Evolutionary conservation across 2,329 filamentous ascomycete species (phyloP).

Genomic region (Mycosphaerella sp.): DNA sequence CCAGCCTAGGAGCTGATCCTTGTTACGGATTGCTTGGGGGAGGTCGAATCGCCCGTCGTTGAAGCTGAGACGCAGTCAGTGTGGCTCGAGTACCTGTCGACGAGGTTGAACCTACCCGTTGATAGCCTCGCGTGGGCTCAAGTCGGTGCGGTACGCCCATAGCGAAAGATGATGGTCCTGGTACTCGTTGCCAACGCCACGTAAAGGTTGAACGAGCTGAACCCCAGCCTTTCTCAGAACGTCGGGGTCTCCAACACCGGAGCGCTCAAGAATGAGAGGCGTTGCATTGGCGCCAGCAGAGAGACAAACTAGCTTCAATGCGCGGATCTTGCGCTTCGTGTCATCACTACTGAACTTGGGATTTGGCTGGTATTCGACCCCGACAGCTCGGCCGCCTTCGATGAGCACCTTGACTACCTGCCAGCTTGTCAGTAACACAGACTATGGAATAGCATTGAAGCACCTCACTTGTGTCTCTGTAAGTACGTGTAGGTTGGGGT

Average conservation of each 20-base stretch:
- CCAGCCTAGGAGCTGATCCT: slow-evolving; percentile 51
- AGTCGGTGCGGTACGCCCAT: slow-evolving; percentile 47
- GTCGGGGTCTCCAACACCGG: slow-evolving; percentile 48
- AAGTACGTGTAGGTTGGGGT: slow-evolving; percentile 56
- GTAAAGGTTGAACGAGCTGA: slow-evolving; percentile 5
- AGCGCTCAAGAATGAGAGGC: slow-evolving; percentile 55
- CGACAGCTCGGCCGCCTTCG: slow-evolving; percentile 45
- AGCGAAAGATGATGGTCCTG: slow-evolving; percentile 40
- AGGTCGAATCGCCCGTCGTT: slow-evolving; percentile 44
- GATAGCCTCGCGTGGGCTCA: slow-evolving; percentile 45
- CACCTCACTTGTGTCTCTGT: slow-evolving; percentile 40
- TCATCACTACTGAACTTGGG: slow-evolving; percentile 16
- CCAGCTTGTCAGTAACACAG: background rate
- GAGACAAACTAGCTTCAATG: slow-evolving; percentile 54
- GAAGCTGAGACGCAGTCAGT: slow-evolving; percentile 28
- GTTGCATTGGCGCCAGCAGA: slow-evolving; percentile 53
- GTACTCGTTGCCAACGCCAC: slow-evolving; percentile 15
- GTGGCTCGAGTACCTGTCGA: background rate
- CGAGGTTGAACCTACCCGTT: slow-evolving; percentile 37
- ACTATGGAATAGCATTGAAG: background rate
- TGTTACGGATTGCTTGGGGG: slow-evolving; percentile 40
- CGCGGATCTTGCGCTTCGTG: slow-evolving; percentile 36
- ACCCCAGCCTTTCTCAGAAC: slow-evolving; percentile 29
- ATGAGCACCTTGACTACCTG: slow-evolving; percentile 42
- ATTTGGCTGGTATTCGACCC: slow-evolving; percentile 52